phyloP scores from a whole-genome alignment of 2,329 filamentous ascomycete genomes.

The Rutstroemia sp. region DNA sequence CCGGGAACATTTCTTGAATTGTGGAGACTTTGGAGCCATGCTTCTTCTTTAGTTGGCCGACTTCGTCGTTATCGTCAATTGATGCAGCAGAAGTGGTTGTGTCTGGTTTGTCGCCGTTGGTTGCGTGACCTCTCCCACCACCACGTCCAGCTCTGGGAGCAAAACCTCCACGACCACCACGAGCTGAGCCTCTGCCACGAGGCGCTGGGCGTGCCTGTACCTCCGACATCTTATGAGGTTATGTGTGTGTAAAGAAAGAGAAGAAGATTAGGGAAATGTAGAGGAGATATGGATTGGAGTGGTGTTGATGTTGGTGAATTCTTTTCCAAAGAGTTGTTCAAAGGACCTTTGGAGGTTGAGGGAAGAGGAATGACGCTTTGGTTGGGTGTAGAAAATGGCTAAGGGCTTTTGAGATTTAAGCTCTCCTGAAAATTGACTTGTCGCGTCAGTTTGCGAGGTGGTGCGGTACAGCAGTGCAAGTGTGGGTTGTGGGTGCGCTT shows the following conservation, averaged over 20 bases:
- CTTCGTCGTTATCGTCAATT: constrained; percentile 78
- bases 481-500: not conserved
- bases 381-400: constrained; percentile 4
- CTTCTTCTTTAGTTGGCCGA: constrained; percentile 86
- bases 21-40: constrained; percentile 71
- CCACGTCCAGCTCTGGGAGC: constrained; percentile 64
- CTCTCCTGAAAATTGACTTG: constrained; percentile 9
- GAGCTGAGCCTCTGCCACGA: constrained; percentile 84
- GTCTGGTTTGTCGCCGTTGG: constrained; percentile 67
- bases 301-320: constrained; percentile 2
- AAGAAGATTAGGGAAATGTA: constrained; percentile 17
- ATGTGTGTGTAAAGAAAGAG: constrained; percentile 19
- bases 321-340: not conserved
- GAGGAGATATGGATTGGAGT: constrained; percentile 11
- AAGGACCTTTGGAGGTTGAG: not conserved
- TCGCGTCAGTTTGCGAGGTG: constrained; percentile 1
- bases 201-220: constrained; percentile 75
- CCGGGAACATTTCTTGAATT: constrained; percentile 88
- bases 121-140: constrained; percentile 48
- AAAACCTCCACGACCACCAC: constrained; percentile 76
- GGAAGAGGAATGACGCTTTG: constrained; percentile 9
- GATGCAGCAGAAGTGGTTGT: constrained; percentile 45
- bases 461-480: not conserved
- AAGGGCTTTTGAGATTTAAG: constrained; percentile 9
- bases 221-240: constrained; percentile 64